phyloP scores from a whole-genome alignment of 768 basidiomycete species.

The Pulveroboletus frians region DNA sequence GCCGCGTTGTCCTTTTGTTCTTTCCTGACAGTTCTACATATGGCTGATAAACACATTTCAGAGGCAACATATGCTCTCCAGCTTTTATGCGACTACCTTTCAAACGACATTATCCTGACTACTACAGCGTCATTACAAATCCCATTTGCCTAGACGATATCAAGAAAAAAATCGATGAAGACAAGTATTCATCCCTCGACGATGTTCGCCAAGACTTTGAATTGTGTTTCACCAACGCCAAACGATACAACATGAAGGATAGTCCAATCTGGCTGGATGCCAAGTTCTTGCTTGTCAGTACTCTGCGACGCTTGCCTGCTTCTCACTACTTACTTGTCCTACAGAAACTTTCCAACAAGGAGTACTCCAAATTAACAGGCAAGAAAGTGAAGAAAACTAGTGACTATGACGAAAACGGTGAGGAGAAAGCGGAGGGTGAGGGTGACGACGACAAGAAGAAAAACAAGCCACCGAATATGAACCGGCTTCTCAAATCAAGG shows the following conservation, averaged over 20 bases:
- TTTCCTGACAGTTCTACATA: conserved; percentile 36
- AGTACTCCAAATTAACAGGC: conserved; percentile 44
- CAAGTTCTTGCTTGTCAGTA: conserved; percentile 70
- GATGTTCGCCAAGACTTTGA: conserved; percentile 70
- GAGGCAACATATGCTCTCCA: conserved; percentile 57
- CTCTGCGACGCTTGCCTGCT: not conserved
- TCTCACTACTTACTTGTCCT: conserved; percentile 1
- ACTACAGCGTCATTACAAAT: conserved; percentile 71
- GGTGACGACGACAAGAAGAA: conserved; percentile 42
- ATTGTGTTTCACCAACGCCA: conserved; percentile 74
- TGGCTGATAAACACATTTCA: conserved; percentile 34
- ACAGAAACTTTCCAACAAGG: conserved; percentile 46
- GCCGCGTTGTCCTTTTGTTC: conserved; percentile 39
- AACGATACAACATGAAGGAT: conserved; percentile 75
- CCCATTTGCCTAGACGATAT: conserved; percentile 90
- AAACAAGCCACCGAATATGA: conserved; percentile 58
- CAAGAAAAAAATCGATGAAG: conserved; percentile 65
- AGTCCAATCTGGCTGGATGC: conserved; percentile 79
- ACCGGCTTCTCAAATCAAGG: conserved; percentile 58
- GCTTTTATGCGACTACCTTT: conserved; percentile 68
- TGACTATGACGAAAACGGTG: conserved; percentile 36
- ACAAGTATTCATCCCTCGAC: conserved; percentile 56
- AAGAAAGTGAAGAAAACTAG: conserved; percentile 35
- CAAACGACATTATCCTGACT: conserved; percentile 77
- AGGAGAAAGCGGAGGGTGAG: conserved; percentile 39